Base-by-base conservation (phyloP, 768 basidiomycete species). In the Auricularia sp. region DNA sequence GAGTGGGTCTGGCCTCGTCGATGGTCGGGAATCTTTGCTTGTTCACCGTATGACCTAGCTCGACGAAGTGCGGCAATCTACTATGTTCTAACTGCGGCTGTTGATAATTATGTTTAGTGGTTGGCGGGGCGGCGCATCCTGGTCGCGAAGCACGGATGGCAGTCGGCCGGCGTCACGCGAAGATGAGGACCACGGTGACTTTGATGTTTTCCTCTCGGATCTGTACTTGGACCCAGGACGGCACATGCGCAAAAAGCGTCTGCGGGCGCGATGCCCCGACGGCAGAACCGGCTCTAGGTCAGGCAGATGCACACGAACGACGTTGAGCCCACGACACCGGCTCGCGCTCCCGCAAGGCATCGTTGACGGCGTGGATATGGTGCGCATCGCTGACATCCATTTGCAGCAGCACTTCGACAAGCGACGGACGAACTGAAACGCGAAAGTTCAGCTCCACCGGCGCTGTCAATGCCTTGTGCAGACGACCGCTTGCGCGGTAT, bases 171-270 rank as follows among this genome's bases (percentile, higher is more conserved):
- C 77, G 45, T 89, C 88, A 7, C 90, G 89, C 14, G 94, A 94
- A 69, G 90, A 92, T 34, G 92, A 94, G 71, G 92, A 92, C 62
- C 83, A 84, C 61, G 93, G 92, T 45, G 94, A 96, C 75, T 95
- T 95, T 73, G 94, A 96, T 73, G 85, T 95, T 75, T 89, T 94
- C 59, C 81, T 93, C 61, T 83, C 85, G 8, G 79, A 86, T 67
- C 75, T 93, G 63, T 80, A 81, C 21, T 69, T 75, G 10, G 78
- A 82, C 24, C 63, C 84, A 84, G 64, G 82, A 83, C 1, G 63
- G 71, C 71, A 65, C 68, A 68, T 66, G 69, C 72, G 66, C 64
- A 71, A 62, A 63, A 66, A 67, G 74, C 45, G 69, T 73, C 68
- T 84, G 37, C 29, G 83, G 70, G 83, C 85, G 21, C 83, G 84